Evolutionary conservation across 768 basidiomycete species (phyloP).

Genomic region (Phylloporus sp.): DNA sequence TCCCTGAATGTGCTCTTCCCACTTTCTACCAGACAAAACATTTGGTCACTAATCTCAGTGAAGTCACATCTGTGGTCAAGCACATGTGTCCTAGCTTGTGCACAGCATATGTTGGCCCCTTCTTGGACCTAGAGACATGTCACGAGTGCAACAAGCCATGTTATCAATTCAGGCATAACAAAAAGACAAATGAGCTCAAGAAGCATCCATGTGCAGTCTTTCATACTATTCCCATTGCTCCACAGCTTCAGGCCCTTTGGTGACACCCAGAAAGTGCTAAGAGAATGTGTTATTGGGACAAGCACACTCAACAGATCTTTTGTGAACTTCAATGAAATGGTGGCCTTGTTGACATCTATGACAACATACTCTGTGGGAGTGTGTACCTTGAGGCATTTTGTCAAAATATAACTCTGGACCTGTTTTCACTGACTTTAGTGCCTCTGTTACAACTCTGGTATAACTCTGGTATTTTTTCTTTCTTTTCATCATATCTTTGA

Average conservation of each 20-base stretch:
- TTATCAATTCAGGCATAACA: background rate
- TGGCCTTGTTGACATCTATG: background rate
- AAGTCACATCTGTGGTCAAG: background rate
- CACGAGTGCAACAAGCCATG: background rate
- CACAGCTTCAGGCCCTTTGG: background rate
- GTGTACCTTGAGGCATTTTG: background rate
- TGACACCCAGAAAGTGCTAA: background rate
- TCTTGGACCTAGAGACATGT: background rate
- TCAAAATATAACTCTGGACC: background rate
- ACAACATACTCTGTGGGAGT: background rate
- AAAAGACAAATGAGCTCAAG: background rate
- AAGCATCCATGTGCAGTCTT: background rate
- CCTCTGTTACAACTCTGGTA: too few species aligned
- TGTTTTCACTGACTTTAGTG: too few species aligned
- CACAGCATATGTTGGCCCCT: background rate
- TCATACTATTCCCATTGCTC: background rate
- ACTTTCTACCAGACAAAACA: background rate
- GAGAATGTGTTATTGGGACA: background rate
- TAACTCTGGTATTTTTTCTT: too few species aligned
- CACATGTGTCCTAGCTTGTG: background rate
- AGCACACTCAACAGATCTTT: background rate
- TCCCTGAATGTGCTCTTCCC: background rate
- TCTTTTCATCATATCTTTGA: too few species aligned
- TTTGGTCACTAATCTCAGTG: background rate
- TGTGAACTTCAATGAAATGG: background rate